Evolutionary conservation across 139 green algal genomes (phyloP), one percentile per base, ranked within the genome.

Genomic region (Micractinium sp.): DNA sequence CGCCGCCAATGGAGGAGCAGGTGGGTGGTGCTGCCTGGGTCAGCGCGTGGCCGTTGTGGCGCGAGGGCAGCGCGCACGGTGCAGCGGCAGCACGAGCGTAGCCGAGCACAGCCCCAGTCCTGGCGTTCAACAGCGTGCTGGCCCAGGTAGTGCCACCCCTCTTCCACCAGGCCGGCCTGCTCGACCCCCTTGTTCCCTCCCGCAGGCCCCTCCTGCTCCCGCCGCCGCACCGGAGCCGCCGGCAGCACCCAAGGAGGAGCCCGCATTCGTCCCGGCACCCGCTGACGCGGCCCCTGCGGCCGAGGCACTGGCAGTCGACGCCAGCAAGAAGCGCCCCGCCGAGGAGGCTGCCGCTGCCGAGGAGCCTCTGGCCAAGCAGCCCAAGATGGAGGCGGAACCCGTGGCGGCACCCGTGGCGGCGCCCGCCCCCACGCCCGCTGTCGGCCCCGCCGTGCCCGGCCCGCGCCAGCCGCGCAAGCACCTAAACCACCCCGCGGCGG

Each of bases 301-400:
- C 13, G 82, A 76, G 61, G 60, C 35, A 63, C 60, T 36, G 22
- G n/a, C 82, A 16, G 82, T 14, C 3, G 63, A 78, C 7, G 82
- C 60, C 25, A 60, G 35, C 38, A 78, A 66, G 66, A 87, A 87
- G 82, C 82, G 82, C 35, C 82, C 82, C 18, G n/a, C 74, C 29
- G 71, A 81, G 9, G 85, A 81, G 36, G 41, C 38, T 27, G 83
- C 38, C 2, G 82, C 41, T 13, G 39, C 29, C 5, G 29, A 88
- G 71, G 41, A 81, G 69, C 85, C 71, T 23, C 39, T 23, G 16
- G 41, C 71, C 85, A 81, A 81, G 71, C 71, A 60, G 29, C 31
- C 85, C 69, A 88, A 82, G 85, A 12, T 82, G 69, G 85, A 71
- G 69, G 69, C 60, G 19, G 20, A 19, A 29, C 36, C 23, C 33